These are phyloP conservation scores for Neurospora intermedia DNA, from an alignment of 495 filamentous ascomycete species.

Conservation along the genomic window DNA sequence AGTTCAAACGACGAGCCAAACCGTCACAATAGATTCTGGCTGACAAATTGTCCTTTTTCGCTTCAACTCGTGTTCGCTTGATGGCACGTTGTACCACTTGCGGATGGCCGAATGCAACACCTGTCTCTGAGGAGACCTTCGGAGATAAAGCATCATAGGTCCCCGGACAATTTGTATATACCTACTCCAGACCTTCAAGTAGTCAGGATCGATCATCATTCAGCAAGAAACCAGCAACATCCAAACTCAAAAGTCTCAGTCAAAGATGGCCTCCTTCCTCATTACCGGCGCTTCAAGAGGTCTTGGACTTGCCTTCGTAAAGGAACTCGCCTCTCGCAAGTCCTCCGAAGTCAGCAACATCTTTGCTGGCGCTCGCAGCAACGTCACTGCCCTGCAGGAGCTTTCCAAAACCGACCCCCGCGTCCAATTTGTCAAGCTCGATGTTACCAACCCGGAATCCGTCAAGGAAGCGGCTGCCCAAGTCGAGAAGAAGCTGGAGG, in stretches of 20 bases:
- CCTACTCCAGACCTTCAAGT: background rate
- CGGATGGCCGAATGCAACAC: too few species aligned
- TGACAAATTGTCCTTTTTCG: background rate
- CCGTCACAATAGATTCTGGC: background rate
- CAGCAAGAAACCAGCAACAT: too few species aligned
- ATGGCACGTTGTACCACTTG: background rate
- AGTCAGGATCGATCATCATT: too few species aligned
- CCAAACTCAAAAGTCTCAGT: too few species aligned
- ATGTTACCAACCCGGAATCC: slow-evolving; percentile 18
- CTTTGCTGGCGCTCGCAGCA: background rate
- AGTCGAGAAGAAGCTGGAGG: slow-evolving; percentile 18
- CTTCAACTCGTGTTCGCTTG: background rate
- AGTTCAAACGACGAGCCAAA: background rate
- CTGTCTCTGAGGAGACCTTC: too few species aligned
- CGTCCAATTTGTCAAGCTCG: slow-evolving; percentile 21
- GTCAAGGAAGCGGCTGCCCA: slow-evolving; percentile 19
- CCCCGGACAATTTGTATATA: background rate
- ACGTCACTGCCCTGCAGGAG: slow-evolving; percentile 18
- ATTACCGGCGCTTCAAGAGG: slow-evolving; percentile 33
- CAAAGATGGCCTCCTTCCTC: slow-evolving; percentile 7
- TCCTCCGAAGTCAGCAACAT: slow-evolving; percentile 14
- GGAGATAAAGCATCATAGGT: background rate
- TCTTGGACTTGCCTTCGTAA: slow-evolving; percentile 28
- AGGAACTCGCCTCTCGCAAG: slow-evolving; percentile 21
- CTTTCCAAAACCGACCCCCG: slow-evolving; percentile 15